A percentile compares a stretch with the other conserved stretches of the same genome.
These are phyloP conservation scores for Lactifluus hygrophoroides DNA, from an alignment of 768 basidiomycete species.

Conservation along the genomic window DNA sequence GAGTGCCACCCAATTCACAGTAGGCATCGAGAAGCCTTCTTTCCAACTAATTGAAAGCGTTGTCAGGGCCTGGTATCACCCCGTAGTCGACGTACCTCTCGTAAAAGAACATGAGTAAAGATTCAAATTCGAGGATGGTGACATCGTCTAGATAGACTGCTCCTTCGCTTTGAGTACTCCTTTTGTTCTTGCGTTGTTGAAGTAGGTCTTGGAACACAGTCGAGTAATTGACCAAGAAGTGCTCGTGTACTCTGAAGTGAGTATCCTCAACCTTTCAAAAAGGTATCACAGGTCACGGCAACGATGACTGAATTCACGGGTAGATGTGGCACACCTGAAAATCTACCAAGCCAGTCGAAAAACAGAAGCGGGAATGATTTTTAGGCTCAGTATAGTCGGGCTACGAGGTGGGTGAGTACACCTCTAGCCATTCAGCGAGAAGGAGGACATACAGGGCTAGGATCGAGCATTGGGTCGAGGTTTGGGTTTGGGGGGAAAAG, in stretches of 20 bases:
- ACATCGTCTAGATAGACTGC: background rate
- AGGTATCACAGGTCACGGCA: background rate
- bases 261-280: background rate
- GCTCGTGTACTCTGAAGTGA: background rate
- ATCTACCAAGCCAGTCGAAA: background rate
- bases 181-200: background rate
- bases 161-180: background rate
- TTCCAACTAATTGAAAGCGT: background rate
- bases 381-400: background rate
- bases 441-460: constrained; percentile 2
- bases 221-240: background rate
- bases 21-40: constrained; percentile 1
- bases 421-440: background rate
- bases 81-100: background rate
- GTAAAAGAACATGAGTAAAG: background rate
- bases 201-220: background rate
- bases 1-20: background rate
- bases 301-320: background rate
- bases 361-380: background rate
- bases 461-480: background rate
- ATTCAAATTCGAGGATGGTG: background rate
- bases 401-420: background rate
- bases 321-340: background rate
- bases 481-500: background rate
- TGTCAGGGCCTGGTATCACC: background rate